Evolutionary conservation across 148 eudicot species (phyloP).

Genomic region (Rhododendron henanense): DNA sequence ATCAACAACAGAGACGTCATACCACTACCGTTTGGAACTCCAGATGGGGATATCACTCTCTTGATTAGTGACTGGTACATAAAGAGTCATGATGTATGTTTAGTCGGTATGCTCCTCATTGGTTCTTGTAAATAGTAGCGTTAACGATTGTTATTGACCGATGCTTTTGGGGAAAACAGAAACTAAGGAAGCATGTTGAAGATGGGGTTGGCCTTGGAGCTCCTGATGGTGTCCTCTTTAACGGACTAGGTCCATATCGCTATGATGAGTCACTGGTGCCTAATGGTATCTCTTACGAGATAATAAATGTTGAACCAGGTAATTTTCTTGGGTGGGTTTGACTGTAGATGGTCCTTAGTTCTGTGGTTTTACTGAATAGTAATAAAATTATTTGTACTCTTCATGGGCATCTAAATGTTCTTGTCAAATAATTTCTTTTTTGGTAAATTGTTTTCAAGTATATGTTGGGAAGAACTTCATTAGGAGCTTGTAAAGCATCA

Average conservation of each 20-base stretch:
- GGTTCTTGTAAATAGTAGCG: slow-evolving; percentile 3
- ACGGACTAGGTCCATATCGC: slow-evolving; percentile 87
- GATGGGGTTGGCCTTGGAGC: slow-evolving; percentile 65
- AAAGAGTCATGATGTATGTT: slow-evolving; percentile 82
- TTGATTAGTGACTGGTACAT: slow-evolving; percentile 87
- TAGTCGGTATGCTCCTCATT: slow-evolving; percentile 2
- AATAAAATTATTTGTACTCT: background rate
- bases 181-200: slow-evolving; percentile 64
- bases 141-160: slow-evolving; percentile 6
- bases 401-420: background rate
- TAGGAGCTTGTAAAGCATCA: slow-evolving; percentile 8
- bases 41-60: slow-evolving; percentile 94
- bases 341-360: background rate
- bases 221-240: slow-evolving; percentile 88
- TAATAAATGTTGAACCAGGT: slow-evolving; percentile 93
- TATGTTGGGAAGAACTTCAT: background rate
- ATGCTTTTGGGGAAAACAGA: slow-evolving; percentile 47
- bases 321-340: slow-evolving; percentile 8
- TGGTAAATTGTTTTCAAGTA: background rate
- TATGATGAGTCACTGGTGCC: slow-evolving; percentile 60
- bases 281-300: slow-evolving; percentile 53
- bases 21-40: slow-evolving; percentile 82
- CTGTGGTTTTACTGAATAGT: background rate
- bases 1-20: slow-evolving; percentile 82
- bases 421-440: background rate